Conservation (phyloP, 768 basidiomycete genomes). For the Leucocoprinus leucothites region DNA sequence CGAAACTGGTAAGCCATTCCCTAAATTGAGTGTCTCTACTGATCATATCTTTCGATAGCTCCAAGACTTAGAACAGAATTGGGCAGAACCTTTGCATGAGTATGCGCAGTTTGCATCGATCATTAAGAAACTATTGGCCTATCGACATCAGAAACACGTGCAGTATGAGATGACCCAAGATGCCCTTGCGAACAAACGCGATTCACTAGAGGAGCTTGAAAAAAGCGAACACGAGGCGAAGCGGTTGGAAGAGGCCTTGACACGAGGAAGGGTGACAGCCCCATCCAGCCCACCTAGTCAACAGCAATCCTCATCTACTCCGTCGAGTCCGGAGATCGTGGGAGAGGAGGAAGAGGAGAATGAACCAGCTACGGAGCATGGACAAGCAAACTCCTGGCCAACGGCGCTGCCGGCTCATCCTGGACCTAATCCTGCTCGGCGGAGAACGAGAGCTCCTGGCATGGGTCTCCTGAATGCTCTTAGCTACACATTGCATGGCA, state of each 20-base stretch:
- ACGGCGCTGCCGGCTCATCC: slow-evolving; percentile 69
- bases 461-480: slow-evolving; percentile 89
- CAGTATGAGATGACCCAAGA: slow-evolving; percentile 98
- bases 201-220: slow-evolving; percentile 85
- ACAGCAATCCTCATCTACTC: slow-evolving; percentile 16
- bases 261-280: slow-evolving; percentile 42
- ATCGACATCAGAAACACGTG: slow-evolving; percentile 96
- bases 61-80: slow-evolving; percentile 91
- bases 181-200: slow-evolving; percentile 77
- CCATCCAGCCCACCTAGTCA: slow-evolving; percentile 15
- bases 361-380: slow-evolving; percentile 17
- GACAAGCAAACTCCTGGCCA: slow-evolving; percentile 35
- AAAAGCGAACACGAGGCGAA: slow-evolving; percentile 90
- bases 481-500: slow-evolving; percentile 92
- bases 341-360: slow-evolving; percentile 12
- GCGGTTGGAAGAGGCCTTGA: slow-evolving; percentile 84
- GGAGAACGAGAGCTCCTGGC: slow-evolving; percentile 61
- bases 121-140: slow-evolving; percentile 91
- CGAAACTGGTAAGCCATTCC: slow-evolving; percentile 62
- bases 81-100: slow-evolving; percentile 94
- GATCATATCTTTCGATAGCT: slow-evolving; percentile 44
- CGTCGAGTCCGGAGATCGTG: slow-evolving; percentile 26
- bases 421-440: slow-evolving; percentile 64
- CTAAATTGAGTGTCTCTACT: background rate
- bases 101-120: slow-evolving; percentile 93